These are phyloP conservation scores for Aspergillus vadensis DNA, from an alignment of 2,329 filamentous ascomycete species.

Conservation along the genomic window DNA sequence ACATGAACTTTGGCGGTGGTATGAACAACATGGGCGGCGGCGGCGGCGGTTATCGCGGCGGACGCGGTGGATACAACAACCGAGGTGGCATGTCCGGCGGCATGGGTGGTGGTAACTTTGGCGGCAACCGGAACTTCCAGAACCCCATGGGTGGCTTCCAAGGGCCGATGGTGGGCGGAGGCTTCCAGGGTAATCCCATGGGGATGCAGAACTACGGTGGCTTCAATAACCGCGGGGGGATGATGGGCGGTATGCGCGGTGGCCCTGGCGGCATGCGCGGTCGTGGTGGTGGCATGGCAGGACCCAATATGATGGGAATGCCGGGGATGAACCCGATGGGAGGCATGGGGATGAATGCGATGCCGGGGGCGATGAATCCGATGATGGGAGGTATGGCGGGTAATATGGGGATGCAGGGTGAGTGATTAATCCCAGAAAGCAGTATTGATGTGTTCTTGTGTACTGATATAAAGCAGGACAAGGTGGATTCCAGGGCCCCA, in stretches of 20 bases:
- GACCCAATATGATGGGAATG: slow-evolving; percentile 57
- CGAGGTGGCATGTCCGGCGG: slow-evolving; percentile 40
- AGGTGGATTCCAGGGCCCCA: slow-evolving; percentile 68
- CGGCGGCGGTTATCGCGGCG: slow-evolving; percentile 57
- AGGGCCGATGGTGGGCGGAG: slow-evolving; percentile 49
- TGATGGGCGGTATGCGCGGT: slow-evolving; percentile 57
- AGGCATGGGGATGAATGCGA: slow-evolving; percentile 56
- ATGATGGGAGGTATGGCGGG: slow-evolving; percentile 54
- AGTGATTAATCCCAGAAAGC: slow-evolving; percentile 28
- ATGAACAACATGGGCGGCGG: slow-evolving; percentile 52
- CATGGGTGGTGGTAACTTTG: slow-evolving; percentile 54
- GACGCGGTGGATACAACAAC: slow-evolving; percentile 47
- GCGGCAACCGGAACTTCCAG: slow-evolving; percentile 52
- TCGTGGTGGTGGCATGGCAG: slow-evolving; percentile 61
- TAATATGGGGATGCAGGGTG: slow-evolving; percentile 54
- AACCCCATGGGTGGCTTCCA: slow-evolving; percentile 47
- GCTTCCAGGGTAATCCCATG: slow-evolving; percentile 48
- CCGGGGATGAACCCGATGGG: slow-evolving; percentile 55
- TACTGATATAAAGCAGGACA: slow-evolving; percentile 32
- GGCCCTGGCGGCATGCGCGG: slow-evolving; percentile 61
- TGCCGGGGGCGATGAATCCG: slow-evolving; percentile 61
- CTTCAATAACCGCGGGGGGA: slow-evolving; percentile 56
- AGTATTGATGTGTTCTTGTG: neutral
- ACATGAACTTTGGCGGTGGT: slow-evolving; percentile 40
- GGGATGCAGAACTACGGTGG: slow-evolving; percentile 53